A percentile compares a stretch with the other conserved stretches of the same genome.
phyloP scores from a whole-genome alignment of 352 stramenopile species.

The Globisporangium solare region DNA sequence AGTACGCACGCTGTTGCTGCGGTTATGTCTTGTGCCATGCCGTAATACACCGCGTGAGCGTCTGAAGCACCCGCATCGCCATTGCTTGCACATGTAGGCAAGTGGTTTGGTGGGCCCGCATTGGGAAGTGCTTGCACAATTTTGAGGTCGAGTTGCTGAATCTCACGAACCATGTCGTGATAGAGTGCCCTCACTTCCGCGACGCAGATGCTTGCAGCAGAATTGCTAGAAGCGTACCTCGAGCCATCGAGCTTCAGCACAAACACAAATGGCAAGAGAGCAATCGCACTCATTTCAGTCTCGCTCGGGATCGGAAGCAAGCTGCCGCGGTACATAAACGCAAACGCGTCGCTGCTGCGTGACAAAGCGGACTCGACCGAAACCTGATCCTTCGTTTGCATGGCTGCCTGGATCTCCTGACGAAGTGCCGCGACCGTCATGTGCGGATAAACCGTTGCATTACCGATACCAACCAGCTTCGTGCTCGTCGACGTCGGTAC shows the following conservation, averaged over 20 bases:
- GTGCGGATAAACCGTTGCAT: neutral
- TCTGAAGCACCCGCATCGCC: neutral
- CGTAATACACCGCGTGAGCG: conserved; percentile 1
- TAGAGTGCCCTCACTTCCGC: neutral
- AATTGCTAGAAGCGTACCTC: no score
- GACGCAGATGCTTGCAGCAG: neutral
- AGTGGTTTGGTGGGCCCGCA: conserved; percentile 21
- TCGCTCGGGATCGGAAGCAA: conserved; percentile 21
- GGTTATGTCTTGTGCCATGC: conserved; percentile 3
- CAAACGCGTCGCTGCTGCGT: neutral
- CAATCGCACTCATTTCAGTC: conserved; percentile 9
- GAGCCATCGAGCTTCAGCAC: conserved; percentile 9
- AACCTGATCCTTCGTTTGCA: neutral
- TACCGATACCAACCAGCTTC: conserved; percentile 14
- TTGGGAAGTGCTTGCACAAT: conserved; percentile 23
- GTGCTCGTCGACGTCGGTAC: neutral
- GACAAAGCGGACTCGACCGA: neutral
- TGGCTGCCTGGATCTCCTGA: neutral
- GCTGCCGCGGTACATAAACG: conserved; percentile 30
- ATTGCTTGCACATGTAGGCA: neutral
- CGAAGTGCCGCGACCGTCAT: conserved; percentile 3
- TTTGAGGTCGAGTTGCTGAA: conserved; percentile 20
- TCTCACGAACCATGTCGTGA: neutral
- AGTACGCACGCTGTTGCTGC: conserved; percentile 11
- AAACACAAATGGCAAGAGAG: conserved; percentile 26